Percentiles rank a stretch among this genome's conserved stretches.
These are phyloP conservation scores for Ceratocystis harringtonii DNA, from an alignment of 2,329 filamentous ascomycete genomes.

Conservation along the genomic window DNA sequence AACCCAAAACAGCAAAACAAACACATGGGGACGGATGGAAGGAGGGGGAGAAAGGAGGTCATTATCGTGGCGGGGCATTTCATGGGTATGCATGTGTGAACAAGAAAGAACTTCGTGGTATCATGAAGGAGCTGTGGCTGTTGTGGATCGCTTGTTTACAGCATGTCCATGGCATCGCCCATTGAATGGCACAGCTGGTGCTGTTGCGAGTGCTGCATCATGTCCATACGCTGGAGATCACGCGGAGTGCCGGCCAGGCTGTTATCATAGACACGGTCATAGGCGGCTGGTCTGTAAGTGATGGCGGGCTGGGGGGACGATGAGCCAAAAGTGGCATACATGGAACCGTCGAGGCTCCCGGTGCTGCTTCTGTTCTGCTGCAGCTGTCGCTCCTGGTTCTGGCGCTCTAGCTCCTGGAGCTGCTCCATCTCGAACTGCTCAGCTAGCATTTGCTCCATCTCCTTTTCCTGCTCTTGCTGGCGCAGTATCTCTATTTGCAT, in stretches of 20 bases:
- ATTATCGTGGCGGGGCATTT: neutral
- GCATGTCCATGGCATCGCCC: constrained; percentile 5
- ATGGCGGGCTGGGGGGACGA: neutral
- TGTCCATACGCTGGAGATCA: constrained; percentile 12
- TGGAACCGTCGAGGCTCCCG: constrained; percentile 1
- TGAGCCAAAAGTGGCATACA: constrained; percentile 29
- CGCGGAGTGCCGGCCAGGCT: neutral
- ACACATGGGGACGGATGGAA: neutral
- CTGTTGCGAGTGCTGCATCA: constrained; percentile 5
- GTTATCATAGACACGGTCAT: constrained; percentile 13
- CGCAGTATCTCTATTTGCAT: neutral
- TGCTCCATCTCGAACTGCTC: neutral
- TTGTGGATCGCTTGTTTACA: neutral
- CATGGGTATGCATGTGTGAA: neutral
- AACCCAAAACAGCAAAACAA: neutral
- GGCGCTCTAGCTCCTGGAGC: constrained; percentile 24
- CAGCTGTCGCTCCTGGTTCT: constrained; percentile 25
- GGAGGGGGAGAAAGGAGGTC: neutral
- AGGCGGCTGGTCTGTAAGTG: constrained; percentile 18
- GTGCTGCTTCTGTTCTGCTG: constrained; percentile 7
- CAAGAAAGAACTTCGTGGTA: neutral
- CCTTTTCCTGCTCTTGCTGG: constrained; percentile 24
- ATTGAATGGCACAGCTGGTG: neutral
- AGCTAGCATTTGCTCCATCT: constrained; percentile 21
- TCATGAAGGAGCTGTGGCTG: neutral